A percentile compares a stretch with the other conserved stretches of the same genome.
phyloP scores from a whole-genome alignment of 2,329 filamentous ascomycete species.

The Knoxdaviesia proteae region DNA sequence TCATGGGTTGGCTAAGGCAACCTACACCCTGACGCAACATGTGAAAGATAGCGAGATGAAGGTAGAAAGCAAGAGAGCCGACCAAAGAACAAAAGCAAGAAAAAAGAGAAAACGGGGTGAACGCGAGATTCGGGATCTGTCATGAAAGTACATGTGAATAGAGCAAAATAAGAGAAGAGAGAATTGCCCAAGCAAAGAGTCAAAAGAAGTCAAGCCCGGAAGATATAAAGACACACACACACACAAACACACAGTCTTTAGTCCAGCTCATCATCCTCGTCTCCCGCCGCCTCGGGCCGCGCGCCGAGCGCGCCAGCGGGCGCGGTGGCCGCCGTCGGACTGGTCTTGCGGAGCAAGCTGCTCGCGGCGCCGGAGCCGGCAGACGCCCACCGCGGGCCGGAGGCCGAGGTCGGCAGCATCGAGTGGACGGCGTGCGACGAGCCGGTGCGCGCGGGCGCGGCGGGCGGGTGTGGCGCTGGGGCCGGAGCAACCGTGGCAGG shows the following conservation, averaged over 20 bases:
- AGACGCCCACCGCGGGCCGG: slow-evolving; percentile 12
- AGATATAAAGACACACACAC: background rate
- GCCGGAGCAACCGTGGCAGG: background rate
- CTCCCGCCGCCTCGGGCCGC: slow-evolving; percentile 3
- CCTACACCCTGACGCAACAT: background rate
- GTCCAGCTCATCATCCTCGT: slow-evolving; percentile 5
- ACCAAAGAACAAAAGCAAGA: background rate
- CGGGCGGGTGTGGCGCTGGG: background rate
- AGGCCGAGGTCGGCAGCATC: slow-evolving; percentile 4
- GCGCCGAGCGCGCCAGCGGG: slow-evolving; percentile 3
- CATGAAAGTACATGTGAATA: background rate
- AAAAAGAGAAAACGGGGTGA: background rate
- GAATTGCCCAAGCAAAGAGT: background rate
- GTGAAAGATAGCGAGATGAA: background rate
- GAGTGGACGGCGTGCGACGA: background rate
- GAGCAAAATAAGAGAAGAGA: background rate
- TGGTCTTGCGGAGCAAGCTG: slow-evolving; percentile 19
- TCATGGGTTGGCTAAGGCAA: background rate
- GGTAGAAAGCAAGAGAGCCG: background rate
- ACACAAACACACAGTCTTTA: background rate
- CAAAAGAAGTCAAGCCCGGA: background rate
- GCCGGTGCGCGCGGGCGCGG: background rate
- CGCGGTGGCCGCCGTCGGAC: slow-evolving; percentile 8
- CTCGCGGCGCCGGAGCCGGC: slow-evolving; percentile 19
- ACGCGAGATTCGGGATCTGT: background rate